These are phyloP conservation scores for Madurella mycetomatis DNA, from an alignment of 2,329 filamentous ascomycete species.

Conservation along the genomic window DNA sequence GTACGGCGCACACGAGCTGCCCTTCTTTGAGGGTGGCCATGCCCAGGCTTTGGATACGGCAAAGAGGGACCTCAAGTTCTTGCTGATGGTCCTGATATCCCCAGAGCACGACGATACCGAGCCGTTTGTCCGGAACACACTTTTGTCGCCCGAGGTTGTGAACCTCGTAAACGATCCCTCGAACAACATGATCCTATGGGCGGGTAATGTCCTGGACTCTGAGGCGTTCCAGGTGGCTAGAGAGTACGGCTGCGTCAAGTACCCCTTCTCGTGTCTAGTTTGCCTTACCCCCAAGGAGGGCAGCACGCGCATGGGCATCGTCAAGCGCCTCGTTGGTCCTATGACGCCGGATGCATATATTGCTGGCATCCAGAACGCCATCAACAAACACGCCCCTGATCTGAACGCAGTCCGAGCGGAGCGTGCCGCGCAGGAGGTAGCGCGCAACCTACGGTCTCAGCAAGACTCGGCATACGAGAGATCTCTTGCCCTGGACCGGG, in stretches of 20 bases:
- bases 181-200: slow-evolving; percentile 86
- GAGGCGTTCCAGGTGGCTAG: slow-evolving; percentile 92
- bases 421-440: slow-evolving; percentile 72
- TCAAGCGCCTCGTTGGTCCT: slow-evolving; percentile 72
- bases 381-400: slow-evolving; percentile 71
- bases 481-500: slow-evolving; percentile 80
- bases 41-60: slow-evolving; percentile 86
- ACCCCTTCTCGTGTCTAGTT: slow-evolving; percentile 81
- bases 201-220: slow-evolving; percentile 84
- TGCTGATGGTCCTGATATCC: slow-evolving; percentile 82
- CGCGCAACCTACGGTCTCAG: slow-evolving; percentile 75
- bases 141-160: slow-evolving; percentile 70
- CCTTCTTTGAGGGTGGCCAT: slow-evolving; percentile 84
- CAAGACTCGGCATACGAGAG: slow-evolving; percentile 94
- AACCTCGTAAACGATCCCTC: slow-evolving; percentile 68
- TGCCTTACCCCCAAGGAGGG: slow-evolving; percentile 83
- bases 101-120: slow-evolving; percentile 92
- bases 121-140: slow-evolving; percentile 74
- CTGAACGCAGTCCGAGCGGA: slow-evolving; percentile 71
- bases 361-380: slow-evolving; percentile 67
- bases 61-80: slow-evolving; percentile 85
- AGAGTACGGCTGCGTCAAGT: slow-evolving; percentile 84
- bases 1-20: slow-evolving; percentile 67
- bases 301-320: slow-evolving; percentile 83
- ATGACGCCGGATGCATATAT: slow-evolving; percentile 68